phyloP scores from a whole-genome alignment of 495 filamentous ascomycete genomes.

The Neurospora sp. region DNA sequence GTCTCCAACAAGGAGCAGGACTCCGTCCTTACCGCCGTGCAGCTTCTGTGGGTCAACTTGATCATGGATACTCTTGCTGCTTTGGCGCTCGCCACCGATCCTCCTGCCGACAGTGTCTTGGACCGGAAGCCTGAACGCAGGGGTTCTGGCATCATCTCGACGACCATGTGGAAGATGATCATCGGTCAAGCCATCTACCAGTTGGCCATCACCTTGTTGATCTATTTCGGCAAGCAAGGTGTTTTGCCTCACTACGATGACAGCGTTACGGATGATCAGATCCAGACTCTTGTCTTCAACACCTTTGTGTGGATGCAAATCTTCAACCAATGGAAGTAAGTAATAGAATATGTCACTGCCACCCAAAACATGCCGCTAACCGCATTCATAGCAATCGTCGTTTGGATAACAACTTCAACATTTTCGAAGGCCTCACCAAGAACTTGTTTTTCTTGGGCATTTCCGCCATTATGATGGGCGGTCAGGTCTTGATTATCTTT shows the following conservation, averaged over 20 bases:
- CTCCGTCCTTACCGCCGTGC: slow-evolving; percentile 74
- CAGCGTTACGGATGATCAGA: slow-evolving; percentile 26
- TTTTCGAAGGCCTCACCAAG: slow-evolving; percentile 66
- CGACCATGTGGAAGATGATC: slow-evolving; percentile 96
- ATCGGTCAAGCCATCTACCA: slow-evolving; percentile 78
- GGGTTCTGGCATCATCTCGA: slow-evolving; percentile 62
- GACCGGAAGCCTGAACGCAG: slow-evolving; percentile 79
- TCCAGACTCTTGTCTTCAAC: slow-evolving; percentile 79
- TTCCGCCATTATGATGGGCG: slow-evolving; percentile 66
- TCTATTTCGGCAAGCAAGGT: slow-evolving; percentile 58
- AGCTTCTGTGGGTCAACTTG: slow-evolving; percentile 84
- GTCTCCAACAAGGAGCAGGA: slow-evolving; percentile 54
- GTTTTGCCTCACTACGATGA: slow-evolving; percentile 45
- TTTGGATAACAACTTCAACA: slow-evolving; percentile 81
- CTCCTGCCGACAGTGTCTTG: slow-evolving; percentile 66
- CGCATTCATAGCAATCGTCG: slow-evolving; percentile 55
- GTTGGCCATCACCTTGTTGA: slow-evolving; percentile 62
- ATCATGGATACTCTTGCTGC: slow-evolving; percentile 94
- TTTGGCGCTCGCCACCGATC: slow-evolving; percentile 75
- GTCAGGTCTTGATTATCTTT: slow-evolving; percentile 72
- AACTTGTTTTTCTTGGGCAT: slow-evolving; percentile 83
- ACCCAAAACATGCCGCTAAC: slow-evolving; percentile 7
- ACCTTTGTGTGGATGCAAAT: slow-evolving; percentile 97
- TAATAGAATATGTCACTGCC: slow-evolving; percentile 2
- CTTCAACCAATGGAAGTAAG: slow-evolving; percentile 88